These are phyloP conservation scores for Spizellomyces sp. DNA, from an alignment of 192 early-diverging fungal species.

Conservation along the genomic window DNA sequence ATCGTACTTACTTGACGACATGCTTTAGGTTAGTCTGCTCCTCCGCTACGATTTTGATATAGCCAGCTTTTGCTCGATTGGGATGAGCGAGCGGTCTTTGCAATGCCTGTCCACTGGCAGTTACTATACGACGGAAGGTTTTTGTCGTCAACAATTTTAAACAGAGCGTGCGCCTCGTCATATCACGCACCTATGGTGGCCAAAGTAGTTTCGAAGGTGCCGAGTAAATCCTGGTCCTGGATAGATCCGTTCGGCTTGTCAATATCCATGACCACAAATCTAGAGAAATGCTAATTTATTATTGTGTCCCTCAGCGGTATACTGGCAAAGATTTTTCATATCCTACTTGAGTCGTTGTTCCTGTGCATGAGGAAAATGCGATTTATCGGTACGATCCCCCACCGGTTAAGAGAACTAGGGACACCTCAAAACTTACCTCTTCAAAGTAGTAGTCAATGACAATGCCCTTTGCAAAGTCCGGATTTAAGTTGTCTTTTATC, in stretches of 20 bases:
- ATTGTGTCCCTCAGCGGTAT: not conserved
- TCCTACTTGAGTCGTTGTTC: not conserved
- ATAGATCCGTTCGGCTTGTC: slow-evolving; percentile 31
- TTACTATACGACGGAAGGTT: slow-evolving; percentile 2
- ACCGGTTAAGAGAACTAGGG: slow-evolving; percentile 5
- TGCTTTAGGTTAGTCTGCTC: slow-evolving; percentile 35
- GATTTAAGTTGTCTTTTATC: slow-evolving; percentile 50
- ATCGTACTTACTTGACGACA: slow-evolving; percentile 35
- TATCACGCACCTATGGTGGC: slow-evolving; percentile 32
- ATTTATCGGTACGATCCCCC: not conserved
- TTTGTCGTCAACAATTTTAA: not conserved
- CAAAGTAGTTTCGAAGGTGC: slow-evolving; percentile 35
- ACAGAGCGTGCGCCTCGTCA: too few relatives aligned
- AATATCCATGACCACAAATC: slow-evolving; percentile 45
- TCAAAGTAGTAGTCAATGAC: slow-evolving; percentile 52
- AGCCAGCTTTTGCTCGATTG: slow-evolving; percentile 38
- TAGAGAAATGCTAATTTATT: not conserved
- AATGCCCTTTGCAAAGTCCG: slow-evolving; percentile 45
- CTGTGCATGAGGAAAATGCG: not conserved
- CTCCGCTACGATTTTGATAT: slow-evolving; percentile 48
- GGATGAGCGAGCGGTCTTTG: slow-evolving; percentile 42
- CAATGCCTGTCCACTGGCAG: slow-evolving; percentile 7
- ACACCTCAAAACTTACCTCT: slow-evolving; percentile 42
- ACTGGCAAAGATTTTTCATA: not conserved
- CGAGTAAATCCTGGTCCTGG: slow-evolving; percentile 44